A percentile compares a stretch with the other conserved stretches of the same genome.
phyloP scores from a whole-genome alignment of 345 rosid genomes.

The Corchorus capsularis region DNA sequence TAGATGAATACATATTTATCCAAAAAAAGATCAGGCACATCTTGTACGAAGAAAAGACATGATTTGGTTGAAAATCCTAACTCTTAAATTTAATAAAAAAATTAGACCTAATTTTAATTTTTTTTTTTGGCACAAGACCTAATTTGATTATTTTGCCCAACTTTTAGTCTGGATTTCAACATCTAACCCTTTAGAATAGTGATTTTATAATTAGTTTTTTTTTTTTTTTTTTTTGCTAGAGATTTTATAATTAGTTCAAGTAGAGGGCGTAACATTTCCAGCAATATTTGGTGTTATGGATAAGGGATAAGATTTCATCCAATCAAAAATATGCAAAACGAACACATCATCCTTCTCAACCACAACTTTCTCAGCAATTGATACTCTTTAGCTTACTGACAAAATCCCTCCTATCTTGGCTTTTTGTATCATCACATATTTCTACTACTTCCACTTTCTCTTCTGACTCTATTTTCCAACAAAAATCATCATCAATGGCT shows the following conservation, averaged over 20 bases:
- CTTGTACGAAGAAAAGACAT: neutral
- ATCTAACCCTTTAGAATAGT: no score
- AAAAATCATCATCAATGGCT: slow-evolving; percentile 39
- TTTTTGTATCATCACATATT: neutral
- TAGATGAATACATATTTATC: no score
- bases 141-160: no score
- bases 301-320: slow-evolving; percentile 49
- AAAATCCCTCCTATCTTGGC: slow-evolving; percentile 1
- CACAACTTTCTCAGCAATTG: slow-evolving; percentile 31
- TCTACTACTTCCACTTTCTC: neutral
- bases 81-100: no score
- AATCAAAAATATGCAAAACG: slow-evolving; percentile 28
- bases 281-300: slow-evolving; percentile 23
- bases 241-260: no score
- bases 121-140: no score
- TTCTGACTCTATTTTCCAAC: slow-evolving; percentile 15
- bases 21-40: no score
- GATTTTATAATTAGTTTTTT: no score
- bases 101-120: no score
- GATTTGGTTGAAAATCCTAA: neutral
- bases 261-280: neutral
- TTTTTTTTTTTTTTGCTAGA: no score
- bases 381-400: slow-evolving; percentile 14
- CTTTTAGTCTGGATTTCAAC: no score
- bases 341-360: slow-evolving; percentile 35